Conservation (phyloP, 2,329 filamentous ascomycete species). For the Sordariomycetes sp. region DNA sequence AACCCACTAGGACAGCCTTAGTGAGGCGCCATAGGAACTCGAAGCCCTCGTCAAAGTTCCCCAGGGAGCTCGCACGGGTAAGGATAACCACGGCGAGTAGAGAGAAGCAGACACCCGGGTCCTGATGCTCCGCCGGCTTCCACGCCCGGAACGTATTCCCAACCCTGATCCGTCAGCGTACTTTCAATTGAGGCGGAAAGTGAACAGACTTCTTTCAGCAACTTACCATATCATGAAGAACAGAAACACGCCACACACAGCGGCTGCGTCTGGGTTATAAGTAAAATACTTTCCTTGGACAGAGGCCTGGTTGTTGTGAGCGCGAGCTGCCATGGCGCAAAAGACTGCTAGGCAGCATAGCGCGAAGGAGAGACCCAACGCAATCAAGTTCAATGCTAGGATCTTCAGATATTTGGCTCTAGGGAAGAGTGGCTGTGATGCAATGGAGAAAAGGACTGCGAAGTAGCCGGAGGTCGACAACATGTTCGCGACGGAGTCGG, state of each 20-base stretch:
- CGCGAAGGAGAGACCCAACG: background rate
- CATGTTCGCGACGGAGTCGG: background rate
- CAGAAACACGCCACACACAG: slow-evolving; percentile 1
- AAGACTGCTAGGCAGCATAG: background rate
- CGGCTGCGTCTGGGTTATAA: slow-evolving; percentile 1
- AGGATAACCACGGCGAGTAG: slow-evolving; percentile 1
- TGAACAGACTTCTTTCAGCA: background rate
- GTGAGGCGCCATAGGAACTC: background rate
- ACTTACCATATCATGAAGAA: slow-evolving; percentile 4
- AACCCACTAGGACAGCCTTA: slow-evolving; percentile 1
- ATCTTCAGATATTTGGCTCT: slow-evolving; percentile 1
- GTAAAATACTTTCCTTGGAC: slow-evolving; percentile 1
- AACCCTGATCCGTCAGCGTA: background rate
- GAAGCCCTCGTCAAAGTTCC: background rate
- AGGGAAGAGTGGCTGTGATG: background rate
- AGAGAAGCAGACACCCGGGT: slow-evolving; percentile 1
- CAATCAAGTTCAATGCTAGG: background rate
- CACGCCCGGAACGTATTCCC: background rate
- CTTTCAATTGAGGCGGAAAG: background rate
- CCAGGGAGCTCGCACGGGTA: background rate
- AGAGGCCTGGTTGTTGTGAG: background rate
- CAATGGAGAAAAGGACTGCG: background rate
- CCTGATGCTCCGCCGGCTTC: slow-evolving; percentile 1
- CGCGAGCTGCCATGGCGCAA: background rate
- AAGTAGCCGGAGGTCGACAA: slow-evolving; percentile 1